These are phyloP conservation scores for Colletotrichum acutatum DNA, from an alignment of 2,329 filamentous ascomycete genomes.

Conservation along the genomic window DNA sequence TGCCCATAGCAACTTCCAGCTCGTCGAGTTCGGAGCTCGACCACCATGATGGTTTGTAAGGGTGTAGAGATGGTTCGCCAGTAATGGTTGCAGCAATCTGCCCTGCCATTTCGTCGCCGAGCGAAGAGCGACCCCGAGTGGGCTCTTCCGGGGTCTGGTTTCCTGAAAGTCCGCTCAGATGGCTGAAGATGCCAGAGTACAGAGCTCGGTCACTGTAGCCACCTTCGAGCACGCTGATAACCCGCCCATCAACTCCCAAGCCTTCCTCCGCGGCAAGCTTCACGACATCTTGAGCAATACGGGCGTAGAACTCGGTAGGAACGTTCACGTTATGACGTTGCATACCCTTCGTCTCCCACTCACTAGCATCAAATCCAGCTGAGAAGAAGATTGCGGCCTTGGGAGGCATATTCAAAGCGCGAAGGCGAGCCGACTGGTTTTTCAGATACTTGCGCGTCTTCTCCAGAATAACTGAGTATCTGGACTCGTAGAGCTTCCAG, in stretches of 20 bases:
- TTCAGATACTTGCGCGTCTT: constrained; percentile 85
- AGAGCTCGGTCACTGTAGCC: constrained; percentile 95
- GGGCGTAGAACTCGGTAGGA: constrained; percentile 95
- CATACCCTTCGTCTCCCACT: constrained; percentile 93
- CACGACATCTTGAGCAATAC: constrained; percentile 87
- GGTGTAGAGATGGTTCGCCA: constrained; percentile 43
- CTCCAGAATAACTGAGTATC: constrained; percentile 80
- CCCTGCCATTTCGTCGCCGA: constrained; percentile 69
- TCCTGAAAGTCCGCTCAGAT: constrained; percentile 83
- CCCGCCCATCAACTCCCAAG: constrained; percentile 80
- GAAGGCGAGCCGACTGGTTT: constrained; percentile 75
- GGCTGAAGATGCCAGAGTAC: constrained; percentile 88
- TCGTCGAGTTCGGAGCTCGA: constrained; percentile 71
- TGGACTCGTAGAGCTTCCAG: constrained; percentile 85
- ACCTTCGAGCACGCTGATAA: constrained; percentile 94
- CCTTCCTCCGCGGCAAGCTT: constrained; percentile 83
- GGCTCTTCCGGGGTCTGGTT: constrained; percentile 50
- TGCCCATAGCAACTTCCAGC: constrained; percentile 70
- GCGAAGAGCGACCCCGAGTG: constrained; percentile 49
- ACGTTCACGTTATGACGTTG: constrained; percentile 96
- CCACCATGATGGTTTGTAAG: constrained; percentile 81
- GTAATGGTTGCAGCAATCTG: constrained; percentile 52
- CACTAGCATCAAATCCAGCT: constrained; percentile 95
- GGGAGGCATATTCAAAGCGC: constrained; percentile 68
- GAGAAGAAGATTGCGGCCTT: constrained; percentile 94